Evolutionary conservation across 2,329 filamentous ascomycete genomes (phyloP).

Genomic region (Ophiosphaerella narmari): DNA sequence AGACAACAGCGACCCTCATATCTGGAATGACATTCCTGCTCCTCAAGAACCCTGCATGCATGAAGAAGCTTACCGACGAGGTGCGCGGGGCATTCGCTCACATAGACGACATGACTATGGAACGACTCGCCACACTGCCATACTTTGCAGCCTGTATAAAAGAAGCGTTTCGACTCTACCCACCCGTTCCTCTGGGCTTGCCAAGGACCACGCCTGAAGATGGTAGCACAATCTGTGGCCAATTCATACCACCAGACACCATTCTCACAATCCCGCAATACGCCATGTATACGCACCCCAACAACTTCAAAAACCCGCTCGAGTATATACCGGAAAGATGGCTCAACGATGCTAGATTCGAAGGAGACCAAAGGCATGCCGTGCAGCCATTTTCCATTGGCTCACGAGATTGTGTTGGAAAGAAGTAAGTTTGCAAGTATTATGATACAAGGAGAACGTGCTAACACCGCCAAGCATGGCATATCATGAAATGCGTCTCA

Average conservation of each 20-base stretch:
- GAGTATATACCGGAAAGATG: constrained; percentile 51
- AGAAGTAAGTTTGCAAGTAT: constrained; percentile 34
- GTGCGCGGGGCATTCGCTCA: constrained; percentile 31
- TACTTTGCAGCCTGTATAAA: constrained; percentile 49
- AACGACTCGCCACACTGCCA: constrained; percentile 30
- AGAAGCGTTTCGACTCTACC: constrained; percentile 50
- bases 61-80: constrained; percentile 35
- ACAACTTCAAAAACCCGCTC: constrained; percentile 43
- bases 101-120: constrained; percentile 43
- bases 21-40: constrained; percentile 46
- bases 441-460: not conserved
- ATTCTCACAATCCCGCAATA: constrained; percentile 21
- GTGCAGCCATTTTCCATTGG: constrained; percentile 53
- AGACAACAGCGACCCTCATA: constrained; percentile 52
- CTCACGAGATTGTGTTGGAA: constrained; percentile 45
- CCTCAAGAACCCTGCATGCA: constrained; percentile 30
- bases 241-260: constrained; percentile 39
- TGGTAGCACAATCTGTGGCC: constrained; percentile 45
- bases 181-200: constrained; percentile 45
- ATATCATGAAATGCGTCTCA: constrained; percentile 49
- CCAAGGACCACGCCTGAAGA: constrained; percentile 41
- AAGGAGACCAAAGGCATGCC: constrained; percentile 37
- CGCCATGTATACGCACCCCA: constrained; percentile 19
- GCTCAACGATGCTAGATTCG: constrained; percentile 34
- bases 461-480: constrained; percentile 34